Base-by-base conservation (phyloP, 129 eudicot genomes). In the Tagetes patula region DNA sequence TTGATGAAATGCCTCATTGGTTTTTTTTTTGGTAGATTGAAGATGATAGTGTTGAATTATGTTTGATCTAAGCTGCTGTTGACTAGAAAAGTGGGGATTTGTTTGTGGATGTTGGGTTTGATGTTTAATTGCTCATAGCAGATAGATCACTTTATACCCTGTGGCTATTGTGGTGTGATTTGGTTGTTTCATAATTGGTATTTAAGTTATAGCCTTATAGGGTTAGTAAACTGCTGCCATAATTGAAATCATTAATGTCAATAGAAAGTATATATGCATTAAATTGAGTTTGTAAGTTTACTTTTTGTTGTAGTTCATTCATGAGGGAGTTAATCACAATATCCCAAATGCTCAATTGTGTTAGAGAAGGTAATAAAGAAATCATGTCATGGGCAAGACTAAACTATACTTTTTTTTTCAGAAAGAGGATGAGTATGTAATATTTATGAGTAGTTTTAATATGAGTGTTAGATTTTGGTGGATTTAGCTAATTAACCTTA, bases 1-100 rank as follows among this genome's bases (percentile, higher is more conserved):
- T 79, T 31, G 74, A 66, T 65, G 62, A 68, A 61, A 80, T 67
- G 45, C 36, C 62, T 64, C 38, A 2, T 27, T 32, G 33, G 41
- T 6, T 63, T 49, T 30, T 47, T 46, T 12, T 56, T 27, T 47
- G 33, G 50, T 38, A 4, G 81, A 70, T 60, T 39, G 34, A 33
- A 34, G 52, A 34, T 3, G 11, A 58, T 55, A 32, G 4, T 55
- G 45, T 58, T 9, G 14, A 54, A 14, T 58, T 58, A 8, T 67
- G 59, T 13, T 66, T 40, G 27, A 20, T 20, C 27, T 20, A 20
- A 20, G 27, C 27, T 20, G 27, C 27, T 20, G 27, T 20, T 20
- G 27, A 20, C 27, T 20, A 20, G 27, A 20, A 20, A 20, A 20
- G 27, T 20, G 27, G 27, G 27, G 27, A 20, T 20, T 20, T 20